A percentile compares a stretch with the other conserved stretches of the same genome.
Evolutionary conservation across 768 basidiomycete genomes (phyloP).

Genomic region (Thelephora aurantiotincta): DNA sequence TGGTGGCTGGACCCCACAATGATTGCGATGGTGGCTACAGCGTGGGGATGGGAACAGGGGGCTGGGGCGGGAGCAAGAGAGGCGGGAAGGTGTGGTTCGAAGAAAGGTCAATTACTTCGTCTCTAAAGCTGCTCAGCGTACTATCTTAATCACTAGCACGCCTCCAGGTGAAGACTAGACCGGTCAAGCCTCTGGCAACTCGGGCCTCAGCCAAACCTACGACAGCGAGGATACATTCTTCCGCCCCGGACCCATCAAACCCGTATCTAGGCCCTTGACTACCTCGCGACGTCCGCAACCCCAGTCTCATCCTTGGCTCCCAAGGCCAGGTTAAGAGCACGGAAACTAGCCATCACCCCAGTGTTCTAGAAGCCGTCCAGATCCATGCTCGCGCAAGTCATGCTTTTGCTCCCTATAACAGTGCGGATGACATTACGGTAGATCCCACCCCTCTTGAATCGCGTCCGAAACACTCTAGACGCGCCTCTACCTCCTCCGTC

Average conservation of each 20-base stretch:
- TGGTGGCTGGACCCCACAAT: no score
- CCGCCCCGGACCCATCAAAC: conserved; percentile 14
- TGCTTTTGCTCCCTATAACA: conserved; percentile 25
- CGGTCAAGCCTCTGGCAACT: conserved; percentile 45
- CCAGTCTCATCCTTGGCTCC: conserved; percentile 39
- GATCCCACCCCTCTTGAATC: conserved; percentile 9
- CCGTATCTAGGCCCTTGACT: conserved; percentile 5
- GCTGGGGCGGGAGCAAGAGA: no score
- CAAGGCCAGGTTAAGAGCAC: conserved; percentile 25
- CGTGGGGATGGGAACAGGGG: no score
- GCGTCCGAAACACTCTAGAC: conserved; percentile 17
- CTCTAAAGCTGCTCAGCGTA: conserved; percentile 54
- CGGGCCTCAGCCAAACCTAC: conserved; percentile 30
- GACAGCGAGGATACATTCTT: conserved; percentile 38
- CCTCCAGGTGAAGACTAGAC: conserved; percentile 27
- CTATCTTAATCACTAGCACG: conserved; percentile 38
- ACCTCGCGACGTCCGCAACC: conserved; percentile 33
- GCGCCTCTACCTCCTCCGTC: conserved; percentile 9
- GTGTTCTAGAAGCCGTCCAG: conserved; percentile 51
- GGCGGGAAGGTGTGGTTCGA: no score
- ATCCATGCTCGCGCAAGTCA: conserved; percentile 49
- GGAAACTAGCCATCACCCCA: conserved; percentile 22
- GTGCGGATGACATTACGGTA: conserved; percentile 2
- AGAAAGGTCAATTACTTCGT: no score
- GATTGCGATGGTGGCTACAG: no score